These are phyloP conservation scores for Calycina marina DNA, from an alignment of 2,329 filamentous ascomycete genomes.

Conservation along the genomic window DNA sequence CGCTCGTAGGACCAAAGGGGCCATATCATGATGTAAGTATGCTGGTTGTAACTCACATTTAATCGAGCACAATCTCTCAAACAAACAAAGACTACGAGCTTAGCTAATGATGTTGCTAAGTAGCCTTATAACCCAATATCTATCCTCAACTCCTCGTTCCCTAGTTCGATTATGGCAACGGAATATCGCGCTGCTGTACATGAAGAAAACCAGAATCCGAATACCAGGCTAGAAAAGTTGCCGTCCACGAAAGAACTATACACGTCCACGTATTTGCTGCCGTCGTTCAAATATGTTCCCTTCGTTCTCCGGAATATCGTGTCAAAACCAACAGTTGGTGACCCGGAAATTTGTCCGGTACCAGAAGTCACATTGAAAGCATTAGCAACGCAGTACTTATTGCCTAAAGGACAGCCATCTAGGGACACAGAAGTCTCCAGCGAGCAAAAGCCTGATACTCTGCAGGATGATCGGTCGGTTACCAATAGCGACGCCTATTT, in stretches of 20 bases:
- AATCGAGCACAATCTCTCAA: no score
- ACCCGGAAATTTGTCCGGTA: no score
- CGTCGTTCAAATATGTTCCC: constrained; percentile 69
- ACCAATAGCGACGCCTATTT: constrained; percentile 37
- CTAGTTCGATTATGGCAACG: constrained; percentile 30
- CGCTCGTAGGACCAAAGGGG: constrained; percentile 50
- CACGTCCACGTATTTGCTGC: constrained; percentile 62
- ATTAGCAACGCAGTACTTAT: no score
- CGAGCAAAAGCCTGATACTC: constrained; percentile 43
- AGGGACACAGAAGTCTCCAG: no score
- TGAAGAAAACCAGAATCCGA: no score
- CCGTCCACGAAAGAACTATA: constrained; percentile 35
- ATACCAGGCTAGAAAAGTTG: no score
- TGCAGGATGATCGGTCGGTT: constrained; percentile 42
- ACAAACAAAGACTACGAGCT: no score
- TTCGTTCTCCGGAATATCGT: constrained; percentile 54
- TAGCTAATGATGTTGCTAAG: constrained; percentile 1
- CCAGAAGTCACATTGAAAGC: no score
- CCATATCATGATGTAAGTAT: constrained; percentile 48
- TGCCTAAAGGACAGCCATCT: no score
- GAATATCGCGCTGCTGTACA: no score
- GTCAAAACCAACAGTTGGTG: no score
- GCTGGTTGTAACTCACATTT: no score
- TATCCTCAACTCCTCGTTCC: constrained; percentile 62
- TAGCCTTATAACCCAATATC: constrained; percentile 77